Conservation (phyloP, 257 asterid genomes). For the Sherardia arvensis region DNA sequence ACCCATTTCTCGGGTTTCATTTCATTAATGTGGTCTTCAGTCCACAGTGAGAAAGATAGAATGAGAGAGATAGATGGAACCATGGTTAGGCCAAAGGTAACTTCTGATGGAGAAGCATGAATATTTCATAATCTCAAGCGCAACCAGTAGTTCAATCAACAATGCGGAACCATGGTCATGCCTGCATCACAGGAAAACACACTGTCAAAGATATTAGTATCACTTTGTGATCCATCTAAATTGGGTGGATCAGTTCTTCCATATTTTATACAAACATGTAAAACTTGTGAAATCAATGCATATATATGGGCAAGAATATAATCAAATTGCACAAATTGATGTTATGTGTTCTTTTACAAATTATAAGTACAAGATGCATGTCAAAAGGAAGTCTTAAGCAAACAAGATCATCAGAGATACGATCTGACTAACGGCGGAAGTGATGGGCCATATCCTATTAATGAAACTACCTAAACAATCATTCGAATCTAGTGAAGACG, state of each 20-base stretch:
- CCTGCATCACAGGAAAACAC: conserved; percentile 97
- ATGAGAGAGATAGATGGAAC: conserved; percentile 39
- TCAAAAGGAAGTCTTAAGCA: too few species aligned
- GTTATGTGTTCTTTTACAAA: too few species aligned
- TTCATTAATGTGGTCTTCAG: conserved; percentile 17
- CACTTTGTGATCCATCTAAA: conserved; percentile 2
- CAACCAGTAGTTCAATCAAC: conserved; percentile 25
- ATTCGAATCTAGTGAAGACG: too few species aligned
- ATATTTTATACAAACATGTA: neutral
- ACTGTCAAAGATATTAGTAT: conserved; percentile 81
- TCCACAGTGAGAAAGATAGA: conserved; percentile 17
- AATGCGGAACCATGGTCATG: conserved; percentile 67
- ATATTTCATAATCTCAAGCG: conserved; percentile 4
- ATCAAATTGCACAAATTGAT: too few species aligned
- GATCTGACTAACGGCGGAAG: neutral
- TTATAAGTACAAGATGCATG: too few species aligned
- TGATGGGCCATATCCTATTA: too few species aligned
- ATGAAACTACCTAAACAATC: too few species aligned
- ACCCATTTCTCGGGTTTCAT: conserved; percentile 1
- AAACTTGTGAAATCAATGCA: neutral
- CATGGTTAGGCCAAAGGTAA: conserved; percentile 87
- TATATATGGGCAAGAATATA: too few species aligned
- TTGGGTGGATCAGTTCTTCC: neutral
- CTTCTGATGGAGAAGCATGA: conserved; percentile 26
- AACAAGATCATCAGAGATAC: neutral